These are phyloP conservation scores for Boletus semigastroideus DNA, from an alignment of 1,284 basidiomycete genomes.

Conservation along the genomic window DNA sequence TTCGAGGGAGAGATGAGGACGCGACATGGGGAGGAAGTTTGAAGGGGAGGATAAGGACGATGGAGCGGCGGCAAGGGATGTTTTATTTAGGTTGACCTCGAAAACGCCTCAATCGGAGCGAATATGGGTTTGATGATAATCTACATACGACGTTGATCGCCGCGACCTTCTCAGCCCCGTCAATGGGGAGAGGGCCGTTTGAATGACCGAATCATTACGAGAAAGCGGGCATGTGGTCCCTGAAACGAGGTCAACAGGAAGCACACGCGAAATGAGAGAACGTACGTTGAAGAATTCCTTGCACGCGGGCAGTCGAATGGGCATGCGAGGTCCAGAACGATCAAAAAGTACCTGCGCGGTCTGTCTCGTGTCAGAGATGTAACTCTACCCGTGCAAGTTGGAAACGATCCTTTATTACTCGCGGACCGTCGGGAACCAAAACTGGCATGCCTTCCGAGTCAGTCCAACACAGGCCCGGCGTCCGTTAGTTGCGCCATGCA, in stretches of 20 bases:
- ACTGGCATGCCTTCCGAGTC: slow-evolving; percentile 1
- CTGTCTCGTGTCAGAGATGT: slow-evolving; percentile 12
- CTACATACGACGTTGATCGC: slow-evolving; percentile 45
- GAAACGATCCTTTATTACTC: neutral
- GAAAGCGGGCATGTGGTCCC: slow-evolving; percentile 31
- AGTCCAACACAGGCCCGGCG: neutral
- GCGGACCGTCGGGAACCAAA: slow-evolving; percentile 6
- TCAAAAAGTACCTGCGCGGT: neutral
- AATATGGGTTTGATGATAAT: slow-evolving; percentile 39
- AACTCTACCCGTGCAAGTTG: neutral
- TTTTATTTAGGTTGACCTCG: slow-evolving; percentile 30
- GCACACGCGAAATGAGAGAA: slow-evolving; percentile 9
- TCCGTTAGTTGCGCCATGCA: slow-evolving; percentile 8
- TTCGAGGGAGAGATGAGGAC: slow-evolving; percentile 18
- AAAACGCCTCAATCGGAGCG: slow-evolving; percentile 32
- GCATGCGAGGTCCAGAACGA: slow-evolving; percentile 6
- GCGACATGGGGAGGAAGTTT: slow-evolving; percentile 3
- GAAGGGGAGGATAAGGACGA: slow-evolving; percentile 1
- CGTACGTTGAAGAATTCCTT: slow-evolving; percentile 12
- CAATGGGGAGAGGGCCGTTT: slow-evolving; percentile 34
- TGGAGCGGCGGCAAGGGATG: slow-evolving; percentile 13
- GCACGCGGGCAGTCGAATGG: slow-evolving; percentile 5
- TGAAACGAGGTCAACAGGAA: slow-evolving; percentile 31
- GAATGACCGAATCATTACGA: slow-evolving; percentile 38
- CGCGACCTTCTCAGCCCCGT: slow-evolving; percentile 42